Base-by-base conservation (phyloP, 2,329 filamentous ascomycete genomes). In the Westerdykella ornata region DNA sequence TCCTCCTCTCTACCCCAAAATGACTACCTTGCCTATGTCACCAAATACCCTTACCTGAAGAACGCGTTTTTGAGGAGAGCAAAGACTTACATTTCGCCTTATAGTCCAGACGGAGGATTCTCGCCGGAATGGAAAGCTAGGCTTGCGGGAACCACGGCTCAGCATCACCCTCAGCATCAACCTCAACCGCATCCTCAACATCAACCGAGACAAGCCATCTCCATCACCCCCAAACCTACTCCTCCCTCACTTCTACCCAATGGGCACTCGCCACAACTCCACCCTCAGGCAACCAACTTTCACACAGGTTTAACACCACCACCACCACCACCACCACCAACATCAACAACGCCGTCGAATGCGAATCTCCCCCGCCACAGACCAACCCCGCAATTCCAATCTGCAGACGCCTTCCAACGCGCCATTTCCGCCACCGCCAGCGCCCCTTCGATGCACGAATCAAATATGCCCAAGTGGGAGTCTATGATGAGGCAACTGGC, bases 1-100 rank as follows among this genome's bases (percentile, higher is more conserved):
- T 51, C 61, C 26, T 59, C n/a, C n/a, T n/a, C n/a, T n/a, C n/a
- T 55, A 14, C 54, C 51, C 15, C 57, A 52, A 42, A 42, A 45
- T 51, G 59, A 67, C 41, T 72, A 71, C 46, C 48, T 72, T 48
- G 54, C 60, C 51, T 66, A 70, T 46, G 51, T 72, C 32, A 61
- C 64, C 50, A 64, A 68, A 42, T 72, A 70, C 45, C 70, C 70
- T 9, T 72, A 72, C 49, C 59, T 72, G 26, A 62, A 62, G 42
- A 70, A 71, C 46, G 65, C 66, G 40, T 71, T 67, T 53, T 63
- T 68, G 37, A 60, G 69, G 44, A 60, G 67, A 55, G 64, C 66
- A 48, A 67, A 68, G 54, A 65, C 64, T 55, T 72, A 73, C 58
- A 63, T 68, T 40, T 72, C 69, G 47, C 70, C 70, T 43, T 72